Base-by-base conservation (phyloP, 2,329 filamentous ascomycete species). In the Pseudopithomyces maydicus region DNA sequence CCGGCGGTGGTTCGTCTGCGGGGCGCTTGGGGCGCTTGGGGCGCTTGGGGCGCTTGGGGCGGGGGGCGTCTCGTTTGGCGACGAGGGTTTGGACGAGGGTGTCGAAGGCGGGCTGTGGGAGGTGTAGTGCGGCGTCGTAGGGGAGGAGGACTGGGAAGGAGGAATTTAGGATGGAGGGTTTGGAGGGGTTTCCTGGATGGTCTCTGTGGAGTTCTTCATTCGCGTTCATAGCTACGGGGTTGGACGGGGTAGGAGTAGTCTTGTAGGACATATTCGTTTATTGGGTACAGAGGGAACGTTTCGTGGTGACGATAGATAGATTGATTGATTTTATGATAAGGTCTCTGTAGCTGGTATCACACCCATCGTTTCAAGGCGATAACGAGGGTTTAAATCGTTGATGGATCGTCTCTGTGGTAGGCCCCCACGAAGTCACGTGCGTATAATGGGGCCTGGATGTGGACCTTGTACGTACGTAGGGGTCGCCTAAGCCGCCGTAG, bases 111-210 rank as follows among this genome's bases (percentile, higher is more conserved):
- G 41, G 23, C 17, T 69, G 64, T 17, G 63, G 36, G 44, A 71
- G 55, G 55, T 65, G 63, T 5, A 70, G 46, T 0, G 64, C 41
- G 6, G 50, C 38, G 32, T 66, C 59, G 8, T 58, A 42, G 2
- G 68, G 68, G 1, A 71, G 59, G 20, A 64, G 42, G 3, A 71
- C 67, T 3, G 68, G 67, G 45, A 70, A 68, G 0, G 60, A 63
- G 0, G 66, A 68, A 42, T 65, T 53, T 11, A 71, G 53, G 15
- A 65, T 49, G 1, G 66, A 64, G 15, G 45, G 20, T 19, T 19
- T n/a, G 36, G 17, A 7, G 10, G 12, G 14, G 23, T 22, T 4
- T n/a, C 15, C 17, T 15, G 33, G 15, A n/a, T 17, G 23, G 4
- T n/a, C 43, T 8, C 8, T n/a, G 12, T 33, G 14, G 12, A 29